phyloP scores from a whole-genome alignment of 108 stramenopile species.

The Fistulifera solaris region DNA sequence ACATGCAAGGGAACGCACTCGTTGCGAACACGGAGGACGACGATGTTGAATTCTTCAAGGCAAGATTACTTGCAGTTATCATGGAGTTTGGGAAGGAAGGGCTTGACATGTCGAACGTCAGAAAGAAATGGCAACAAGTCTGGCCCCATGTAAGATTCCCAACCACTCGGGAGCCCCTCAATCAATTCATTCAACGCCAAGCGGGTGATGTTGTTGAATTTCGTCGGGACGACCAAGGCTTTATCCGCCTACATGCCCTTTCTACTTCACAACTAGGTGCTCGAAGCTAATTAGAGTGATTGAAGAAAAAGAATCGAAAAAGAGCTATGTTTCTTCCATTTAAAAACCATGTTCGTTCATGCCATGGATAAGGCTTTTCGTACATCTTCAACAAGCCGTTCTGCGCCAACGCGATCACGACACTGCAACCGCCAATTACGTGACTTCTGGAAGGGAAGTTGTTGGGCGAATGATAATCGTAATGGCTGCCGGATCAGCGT shows the following conservation, averaged over 20 bases:
- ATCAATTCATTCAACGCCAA: slow-evolving; percentile 4
- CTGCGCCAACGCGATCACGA: slow-evolving; percentile 68
- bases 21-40: neutral
- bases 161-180: neutral
- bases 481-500: slow-evolving; percentile 62
- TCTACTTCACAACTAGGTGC: neutral
- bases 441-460: slow-evolving; percentile 42
- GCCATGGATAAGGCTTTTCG: slow-evolving; percentile 43
- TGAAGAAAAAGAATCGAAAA: no score
- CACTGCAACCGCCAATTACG: slow-evolving; percentile 76
- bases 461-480: slow-evolving; percentile 57
- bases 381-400: slow-evolving; percentile 70
- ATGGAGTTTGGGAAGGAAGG: slow-evolving; percentile 75
- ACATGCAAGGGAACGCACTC: neutral
- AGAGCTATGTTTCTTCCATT: no score
- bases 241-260: neutral
- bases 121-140: slow-evolving; percentile 75
- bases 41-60: slow-evolving; percentile 46
- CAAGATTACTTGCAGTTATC: slow-evolving; percentile 61
- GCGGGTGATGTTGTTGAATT: slow-evolving; percentile 27
- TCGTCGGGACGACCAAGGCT: slow-evolving; percentile 8
- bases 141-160: slow-evolving; percentile 80
- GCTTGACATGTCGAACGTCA: slow-evolving; percentile 47
- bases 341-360: neutral
- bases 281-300: no score